Base-by-base conservation (phyloP, 495 filamentous ascomycete species). In the Astrothelium subdiscretum region DNA sequence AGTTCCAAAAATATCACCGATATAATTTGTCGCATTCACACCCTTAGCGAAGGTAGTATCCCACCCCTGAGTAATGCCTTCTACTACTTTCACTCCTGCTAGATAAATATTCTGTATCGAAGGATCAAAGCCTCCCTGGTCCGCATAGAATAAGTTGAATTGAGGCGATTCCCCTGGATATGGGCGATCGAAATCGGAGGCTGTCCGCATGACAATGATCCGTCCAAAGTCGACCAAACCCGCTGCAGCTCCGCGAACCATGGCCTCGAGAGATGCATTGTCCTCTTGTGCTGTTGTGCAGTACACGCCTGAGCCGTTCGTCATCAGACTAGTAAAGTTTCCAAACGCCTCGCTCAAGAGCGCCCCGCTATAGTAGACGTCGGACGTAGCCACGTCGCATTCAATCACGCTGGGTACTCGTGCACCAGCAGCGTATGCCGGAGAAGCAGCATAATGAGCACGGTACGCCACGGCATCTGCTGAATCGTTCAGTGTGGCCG, bases 251-350 rank as follows among this genome's bases (percentile, higher is more conserved):
- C 77, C 78, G n/a, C 88, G 82, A 29, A 89, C 68, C 31, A 91
- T 72, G 29, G 81, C 85, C 67, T 87, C 85, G 18, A 90, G 80
- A 0, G 80, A 84, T 3, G 85, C 87, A 67, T 86, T 90, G 68
- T 91, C 88, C 69, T 91, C 88, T 68, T 90, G 88, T 13, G 85
- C 85, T 3, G 80, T 84, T 63, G 81, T 79, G 75, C 87, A 90
- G 73, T 90, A 90, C 2, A 77, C 69, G 5, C 84, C 85, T 0
- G 79, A 80, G 20, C 86, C 87, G 66, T 88, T 88, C 0, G 88
- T 90, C 71, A 83, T 79, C 15, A 87, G 64, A 13, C 66, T 73
- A 31, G 86, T 87, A 27, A 78, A 85, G 64, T 87, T 87, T 62
- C 81, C 82, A 66, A 89, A 89, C 2, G 82, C 80, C 40, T 83